Conservation (phyloP, 2,329 filamentous ascomycete genomes). For the Orbilia ellipsospora region DNA sequence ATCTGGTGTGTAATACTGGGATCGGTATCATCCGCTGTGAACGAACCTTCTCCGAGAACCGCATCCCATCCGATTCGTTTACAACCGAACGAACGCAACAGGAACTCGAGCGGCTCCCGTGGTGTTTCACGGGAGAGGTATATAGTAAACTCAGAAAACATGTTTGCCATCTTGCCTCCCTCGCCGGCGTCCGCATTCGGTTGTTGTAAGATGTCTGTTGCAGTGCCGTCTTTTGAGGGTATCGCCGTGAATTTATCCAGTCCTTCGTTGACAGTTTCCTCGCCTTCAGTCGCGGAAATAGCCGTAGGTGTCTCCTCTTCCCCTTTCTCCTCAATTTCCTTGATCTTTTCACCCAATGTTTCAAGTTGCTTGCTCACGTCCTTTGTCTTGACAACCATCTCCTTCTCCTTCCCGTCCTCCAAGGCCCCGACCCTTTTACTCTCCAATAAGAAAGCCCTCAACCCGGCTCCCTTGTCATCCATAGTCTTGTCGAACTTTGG, state of each 20-base stretch:
- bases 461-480: constrained; percentile 88
- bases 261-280: constrained; percentile 62
- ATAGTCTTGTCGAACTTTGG: constrained; percentile 89
- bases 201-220: constrained; percentile 86
- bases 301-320: constrained; percentile 21
- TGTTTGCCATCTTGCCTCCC: constrained; percentile 64
- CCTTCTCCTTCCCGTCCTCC: constrained; percentile 29
- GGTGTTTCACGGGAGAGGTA: constrained; percentile 95
- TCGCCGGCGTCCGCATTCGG: constrained; percentile 66
- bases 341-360: constrained; percentile 58
- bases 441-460: constrained; percentile 91
- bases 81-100: constrained; percentile 93
- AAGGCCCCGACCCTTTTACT: constrained; percentile 68
- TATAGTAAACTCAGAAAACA: constrained; percentile 73
- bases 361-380: constrained; percentile 58
- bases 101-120: constrained; percentile 87
- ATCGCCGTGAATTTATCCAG: constrained; percentile 92
- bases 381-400: constrained; percentile 28
- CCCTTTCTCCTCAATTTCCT: constrained; percentile 44
- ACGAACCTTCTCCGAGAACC: constrained; percentile 89
- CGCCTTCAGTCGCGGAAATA: constrained; percentile 29
- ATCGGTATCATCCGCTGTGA: constrained; percentile 88
- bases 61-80: constrained; percentile 95
- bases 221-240: constrained; percentile 70
- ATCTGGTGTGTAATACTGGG: constrained; percentile 94